These are phyloP conservation scores for Rhizoctonia solani DNA, from an alignment of 1,284 basidiomycete genomes.

Conservation along the genomic window DNA sequence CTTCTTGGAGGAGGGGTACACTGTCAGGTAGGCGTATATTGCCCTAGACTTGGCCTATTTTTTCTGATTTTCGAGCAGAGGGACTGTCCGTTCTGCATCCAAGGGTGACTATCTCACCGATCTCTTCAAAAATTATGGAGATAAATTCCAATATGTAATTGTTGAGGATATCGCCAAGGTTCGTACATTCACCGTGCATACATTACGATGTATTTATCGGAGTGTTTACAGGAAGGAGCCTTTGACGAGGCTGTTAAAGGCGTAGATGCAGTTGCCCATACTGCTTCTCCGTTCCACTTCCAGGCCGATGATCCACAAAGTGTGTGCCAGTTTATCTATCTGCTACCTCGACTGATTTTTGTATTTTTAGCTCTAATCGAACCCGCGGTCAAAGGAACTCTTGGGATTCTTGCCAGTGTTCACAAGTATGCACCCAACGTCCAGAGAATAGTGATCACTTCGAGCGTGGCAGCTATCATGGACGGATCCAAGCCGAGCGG, in stretches of 20 bases:
- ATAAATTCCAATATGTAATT: constrained; percentile 38
- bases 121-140: constrained; percentile 36
- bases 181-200: background rate
- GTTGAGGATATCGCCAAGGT: constrained; percentile 40
- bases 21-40: constrained; percentile 17
- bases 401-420: constrained; percentile 42
- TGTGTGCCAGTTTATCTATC: background rate
- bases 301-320: constrained; percentile 37
- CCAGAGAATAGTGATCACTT: constrained; percentile 39
- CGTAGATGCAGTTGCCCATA: constrained; percentile 42
- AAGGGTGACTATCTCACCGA: constrained; percentile 39
- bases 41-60: background rate
- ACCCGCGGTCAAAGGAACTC: constrained; percentile 45
- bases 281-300: constrained; percentile 37
- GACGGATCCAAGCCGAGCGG: constrained; percentile 23
- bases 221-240: constrained; percentile 36
- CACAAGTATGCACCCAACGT: constrained; percentile 40
- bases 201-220: background rate
- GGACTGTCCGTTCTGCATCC: constrained; percentile 37
- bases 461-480: constrained; percentile 37
- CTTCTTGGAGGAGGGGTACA: constrained; percentile 38
- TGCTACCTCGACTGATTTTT: background rate
- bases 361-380: constrained; percentile 39
- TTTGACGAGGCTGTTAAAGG: constrained; percentile 40
- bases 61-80: background rate